Evolutionary conservation across 495 filamentous ascomycete species (phyloP), one percentile per base, ranked within the genome.

Genomic region (Collariella sp.): DNA sequence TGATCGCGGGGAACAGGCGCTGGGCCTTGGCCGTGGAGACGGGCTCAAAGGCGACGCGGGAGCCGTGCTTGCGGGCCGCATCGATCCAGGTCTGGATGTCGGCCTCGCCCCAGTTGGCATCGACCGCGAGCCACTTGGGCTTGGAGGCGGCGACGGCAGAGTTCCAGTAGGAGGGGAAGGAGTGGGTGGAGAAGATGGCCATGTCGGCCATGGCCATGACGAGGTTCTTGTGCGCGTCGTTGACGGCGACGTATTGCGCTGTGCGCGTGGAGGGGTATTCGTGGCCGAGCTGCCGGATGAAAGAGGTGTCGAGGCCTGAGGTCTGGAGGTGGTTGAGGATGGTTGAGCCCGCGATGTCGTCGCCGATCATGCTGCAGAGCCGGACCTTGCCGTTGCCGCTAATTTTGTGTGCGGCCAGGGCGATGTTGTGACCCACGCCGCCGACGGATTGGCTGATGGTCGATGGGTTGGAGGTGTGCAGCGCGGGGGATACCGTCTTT

Each of bases 401-500:
- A 22, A 70, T 64, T 24, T 67, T 71, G 62, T 87, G 84, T 6
- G 86, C 79, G 5, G 91, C 89, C 43, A 85, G 76, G 2, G 93
- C 88, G 29, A 96, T 84, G 62, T 98, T 98, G 64, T 87, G 82
- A n/a, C 85, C 93, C 2, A 97, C 93, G n/a, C 93, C 93, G 9
- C 93, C 93, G 22, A 96, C 75, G 7, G 85, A 85, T 63, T 95
- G 89, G 18, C 63, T 78, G 54, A 96, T 94, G 15, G 72, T 63
- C 39, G 89, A 81, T 39, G 87, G 87, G 65, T 97, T 98, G 7
- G 93, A 98, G 1, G 91, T 96, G 49, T 91, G 79, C 1, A 80
- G 70, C 19, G 76, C 67, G 15, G 88, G 89, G 7, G 62, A 60
- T 0, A 61, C 47, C 7, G 45, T 15, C 31, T 50, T 47, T 23